A percentile compares a stretch with the other conserved stretches of the same genome.
phyloP scores from a whole-genome alignment of 2,329 filamentous ascomycete species.

The Ophiocordyceps unilateralis region DNA sequence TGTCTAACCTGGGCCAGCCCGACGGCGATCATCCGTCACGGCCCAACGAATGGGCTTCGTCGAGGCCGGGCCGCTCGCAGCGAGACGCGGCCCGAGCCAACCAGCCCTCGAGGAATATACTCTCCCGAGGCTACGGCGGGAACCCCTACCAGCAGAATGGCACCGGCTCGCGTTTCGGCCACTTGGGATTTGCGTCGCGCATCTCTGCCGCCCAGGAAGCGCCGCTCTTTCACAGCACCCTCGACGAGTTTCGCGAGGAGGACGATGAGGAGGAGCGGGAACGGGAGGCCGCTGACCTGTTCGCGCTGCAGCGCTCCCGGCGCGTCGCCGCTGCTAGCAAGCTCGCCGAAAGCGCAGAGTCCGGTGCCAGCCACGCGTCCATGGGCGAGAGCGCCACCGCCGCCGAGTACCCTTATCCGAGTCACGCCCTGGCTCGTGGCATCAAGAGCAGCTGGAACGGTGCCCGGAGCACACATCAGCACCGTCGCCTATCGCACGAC shows the following conservation, averaged over 20 bases:
- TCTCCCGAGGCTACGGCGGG: conserved; percentile 34
- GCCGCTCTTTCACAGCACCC: conserved; percentile 83
- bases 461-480: conserved; percentile 22
- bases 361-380: conserved; percentile 24
- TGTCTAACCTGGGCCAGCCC: conserved; percentile 52
- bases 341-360: conserved; percentile 70
- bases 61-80: conserved; percentile 15
- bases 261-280: conserved; percentile 86
- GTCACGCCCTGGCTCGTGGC: conserved; percentile 29
- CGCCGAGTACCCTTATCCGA: conserved; percentile 21
- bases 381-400: conserved; percentile 14
- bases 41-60: conserved; percentile 15
- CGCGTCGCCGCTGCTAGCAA: conserved; percentile 74
- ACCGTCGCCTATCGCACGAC: conserved; percentile 9
- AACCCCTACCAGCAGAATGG: conserved; percentile 75
- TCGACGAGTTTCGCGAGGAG: conserved; percentile 81
- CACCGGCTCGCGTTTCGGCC: conserved; percentile 54
- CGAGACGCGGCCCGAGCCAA: conserved; percentile 13
- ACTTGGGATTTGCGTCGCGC: conserved; percentile 56
- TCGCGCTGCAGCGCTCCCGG: conserved; percentile 76
- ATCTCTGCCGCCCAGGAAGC: conserved; percentile 58
- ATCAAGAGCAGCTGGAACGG: conserved; percentile 52
- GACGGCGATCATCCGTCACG: conserved; percentile 20
- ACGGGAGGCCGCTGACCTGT: conserved; percentile 83
- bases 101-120: conserved; percentile 20